phyloP scores from a whole-genome alignment of 208 protist genomes.

The Acanthamoeba lenticulata region DNA sequence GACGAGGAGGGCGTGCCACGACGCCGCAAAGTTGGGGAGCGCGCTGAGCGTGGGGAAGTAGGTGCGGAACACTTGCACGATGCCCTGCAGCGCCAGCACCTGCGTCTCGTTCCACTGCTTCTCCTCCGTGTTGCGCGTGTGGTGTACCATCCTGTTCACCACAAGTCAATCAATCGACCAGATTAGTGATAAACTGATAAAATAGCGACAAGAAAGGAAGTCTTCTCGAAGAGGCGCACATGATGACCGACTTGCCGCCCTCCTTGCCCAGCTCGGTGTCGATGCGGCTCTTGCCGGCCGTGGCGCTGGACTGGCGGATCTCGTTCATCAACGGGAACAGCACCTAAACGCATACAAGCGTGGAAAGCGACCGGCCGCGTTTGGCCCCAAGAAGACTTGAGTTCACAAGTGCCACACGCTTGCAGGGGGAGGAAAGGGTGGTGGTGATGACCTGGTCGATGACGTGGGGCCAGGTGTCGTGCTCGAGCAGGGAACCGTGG shows the following conservation, averaged over 20 bases:
- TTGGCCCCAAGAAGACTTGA: neutral
- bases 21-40: conserved; percentile 12
- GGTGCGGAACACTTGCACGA: conserved; percentile 64
- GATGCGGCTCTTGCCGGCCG: neutral
- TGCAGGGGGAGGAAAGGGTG: neutral
- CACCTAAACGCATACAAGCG: neutral
- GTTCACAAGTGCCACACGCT: neutral
- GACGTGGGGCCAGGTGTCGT: conserved; percentile 38
- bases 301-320: neutral
- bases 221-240: neutral
- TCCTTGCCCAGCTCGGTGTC: conserved; percentile 67
- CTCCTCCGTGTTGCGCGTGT: conserved; percentile 64
- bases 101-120: conserved; percentile 71
- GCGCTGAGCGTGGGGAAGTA: conserved; percentile 47
- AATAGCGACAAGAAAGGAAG: too few relatives aligned
- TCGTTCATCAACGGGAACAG: conserved; percentile 65
- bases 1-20: neutral
- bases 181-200: too few relatives aligned
- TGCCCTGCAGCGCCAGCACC: conserved; percentile 56
- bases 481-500: conserved; percentile 40
- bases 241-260: conserved; percentile 66
- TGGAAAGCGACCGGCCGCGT: too few relatives aligned
- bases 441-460: conserved; percentile 1
- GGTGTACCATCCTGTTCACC: conserved; percentile 43
- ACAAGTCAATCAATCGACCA: too few relatives aligned